Evolutionary conservation across 2,329 filamentous ascomycete species (phyloP), one percentile per base, ranked within the genome.

Genomic region (Paraphaeosphaeria sporulosa): DNA sequence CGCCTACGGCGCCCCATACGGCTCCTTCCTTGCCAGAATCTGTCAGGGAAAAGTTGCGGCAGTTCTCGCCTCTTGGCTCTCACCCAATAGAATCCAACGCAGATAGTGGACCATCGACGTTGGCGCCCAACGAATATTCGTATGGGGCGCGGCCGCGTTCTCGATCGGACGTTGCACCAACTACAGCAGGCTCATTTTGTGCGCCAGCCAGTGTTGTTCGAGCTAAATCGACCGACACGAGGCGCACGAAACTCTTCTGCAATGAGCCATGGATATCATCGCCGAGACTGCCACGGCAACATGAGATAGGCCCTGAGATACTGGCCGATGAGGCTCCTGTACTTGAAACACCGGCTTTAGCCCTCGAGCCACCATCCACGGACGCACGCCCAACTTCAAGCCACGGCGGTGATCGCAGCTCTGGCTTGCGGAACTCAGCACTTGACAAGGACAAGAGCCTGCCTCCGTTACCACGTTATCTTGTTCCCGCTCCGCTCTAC

Each of bases 391-490:
- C 74, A 8, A 65, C 67, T 9, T 76, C 75, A 23, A 72, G 74
- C 23, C 65, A 74, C 53, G 69, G 72, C 21, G 62, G 64, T 19
- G 55, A 61, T 19, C 40, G 51, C 9, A 70, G 57, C 46, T 46
- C 64, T 38, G 56, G 56, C 4, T 61, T 72, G 8, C 61, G 63
- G 19, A 59, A 66, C 9, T 53, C 58, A 13, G 63, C 69, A 10
- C 46, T 73, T 7, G 64, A 75, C 51, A 76, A 74, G 44, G 68
- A 76, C 55, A 76, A 76, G 52, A 69, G 70, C 5, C 65, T 76
- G 5, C 71, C 75, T 12, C 64, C 65, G 19, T 67, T 77, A 27
- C 72, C 74, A 47, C 69, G 64, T 42, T 73, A 73, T 56, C 56
- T 73, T 3, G 66, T 63, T 7, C 71, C 73, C 8, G 71, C 71